A percentile compares a stretch with the other conserved stretches of the same genome.
These are phyloP conservation scores for Thraustotheca clavata DNA, from an alignment of 352 stramenopile genomes.

Conservation along the genomic window DNA sequence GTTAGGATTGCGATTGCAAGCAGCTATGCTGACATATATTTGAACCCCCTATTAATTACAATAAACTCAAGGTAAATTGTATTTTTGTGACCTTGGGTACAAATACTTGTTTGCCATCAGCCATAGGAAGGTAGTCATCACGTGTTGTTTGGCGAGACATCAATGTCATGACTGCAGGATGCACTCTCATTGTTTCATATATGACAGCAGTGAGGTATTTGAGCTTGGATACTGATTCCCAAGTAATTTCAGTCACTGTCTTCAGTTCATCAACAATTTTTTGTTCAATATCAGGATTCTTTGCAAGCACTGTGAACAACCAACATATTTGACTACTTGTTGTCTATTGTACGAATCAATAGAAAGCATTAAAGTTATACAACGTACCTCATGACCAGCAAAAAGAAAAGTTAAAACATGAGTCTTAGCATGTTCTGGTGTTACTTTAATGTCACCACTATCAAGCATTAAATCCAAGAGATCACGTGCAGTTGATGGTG, in stretches of 20 bases:
- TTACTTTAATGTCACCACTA: not conserved
- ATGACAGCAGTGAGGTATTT: constrained; percentile 36
- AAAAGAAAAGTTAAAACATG: constrained; percentile 19
- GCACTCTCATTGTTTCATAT: constrained; percentile 35
- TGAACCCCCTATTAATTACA: constrained; percentile 26
- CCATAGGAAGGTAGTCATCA: constrained; percentile 6
- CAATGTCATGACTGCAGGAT: constrained; percentile 30
- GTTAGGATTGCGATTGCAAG: constrained; percentile 31
- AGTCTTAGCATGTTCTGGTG: not conserved
- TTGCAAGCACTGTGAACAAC: not conserved
- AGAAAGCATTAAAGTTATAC: not conserved
- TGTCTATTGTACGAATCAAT: not conserved
- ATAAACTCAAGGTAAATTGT: not conserved
- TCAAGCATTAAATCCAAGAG: constrained; percentile 14
- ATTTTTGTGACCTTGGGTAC: constrained; percentile 20
- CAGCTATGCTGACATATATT: constrained; percentile 28
- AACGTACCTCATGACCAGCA: constrained; percentile 9
- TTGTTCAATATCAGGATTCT: not conserved
- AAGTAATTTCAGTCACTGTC: constrained; percentile 22
- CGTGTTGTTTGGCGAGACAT: constrained; percentile 16
- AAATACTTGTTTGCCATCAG: not conserved
- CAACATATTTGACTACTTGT: not conserved
- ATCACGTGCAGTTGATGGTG: not conserved
- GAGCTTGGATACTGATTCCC: constrained; percentile 34
- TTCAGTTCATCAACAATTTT: constrained; percentile 24